Conservation (phyloP, 306 rosid species). For the Astragalus membranaceus region DNA sequence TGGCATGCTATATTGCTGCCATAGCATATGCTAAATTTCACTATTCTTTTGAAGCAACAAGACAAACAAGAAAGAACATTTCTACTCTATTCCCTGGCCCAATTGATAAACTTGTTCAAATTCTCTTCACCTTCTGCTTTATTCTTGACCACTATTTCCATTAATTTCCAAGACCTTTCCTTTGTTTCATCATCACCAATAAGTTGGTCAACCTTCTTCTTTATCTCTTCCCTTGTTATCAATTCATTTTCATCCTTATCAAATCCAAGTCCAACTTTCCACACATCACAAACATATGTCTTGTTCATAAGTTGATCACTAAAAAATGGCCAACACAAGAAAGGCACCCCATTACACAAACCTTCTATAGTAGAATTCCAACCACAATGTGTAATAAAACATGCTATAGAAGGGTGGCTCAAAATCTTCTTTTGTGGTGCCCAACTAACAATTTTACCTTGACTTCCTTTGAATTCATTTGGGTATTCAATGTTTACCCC, state of each 20-base stretch:
- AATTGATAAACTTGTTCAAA: constrained; percentile 27
- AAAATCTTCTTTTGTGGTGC: constrained; percentile 46
- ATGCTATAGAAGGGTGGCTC: constrained; percentile 26
- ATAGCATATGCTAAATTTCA: not conserved
- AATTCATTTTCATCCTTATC: constrained; percentile 31
- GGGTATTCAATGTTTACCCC: not conserved
- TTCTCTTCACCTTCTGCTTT: constrained; percentile 27
- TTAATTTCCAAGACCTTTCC: constrained; percentile 19
- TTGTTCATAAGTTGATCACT: constrained; percentile 38
- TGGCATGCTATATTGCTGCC: not conserved
- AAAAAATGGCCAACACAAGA: constrained; percentile 54
- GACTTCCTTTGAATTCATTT: constrained; percentile 22
- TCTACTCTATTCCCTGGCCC: constrained; percentile 12
- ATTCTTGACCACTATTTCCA: constrained; percentile 14
- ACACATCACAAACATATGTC: constrained; percentile 47
- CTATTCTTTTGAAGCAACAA: not conserved
- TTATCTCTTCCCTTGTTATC: constrained; percentile 31
- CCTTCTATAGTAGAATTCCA: constrained; percentile 61
- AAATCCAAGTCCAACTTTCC: constrained; percentile 46
- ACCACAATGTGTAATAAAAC: constrained; percentile 54
- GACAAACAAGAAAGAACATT: not conserved
- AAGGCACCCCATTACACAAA: constrained; percentile 35
- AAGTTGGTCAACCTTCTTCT: constrained; percentile 38
- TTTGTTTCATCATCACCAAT: constrained; percentile 23
- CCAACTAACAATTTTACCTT: constrained; percentile 41